These are phyloP conservation scores for Fusarium nygamai DNA, from an alignment of 2,329 filamentous ascomycete genomes.

Conservation along the genomic window DNA sequence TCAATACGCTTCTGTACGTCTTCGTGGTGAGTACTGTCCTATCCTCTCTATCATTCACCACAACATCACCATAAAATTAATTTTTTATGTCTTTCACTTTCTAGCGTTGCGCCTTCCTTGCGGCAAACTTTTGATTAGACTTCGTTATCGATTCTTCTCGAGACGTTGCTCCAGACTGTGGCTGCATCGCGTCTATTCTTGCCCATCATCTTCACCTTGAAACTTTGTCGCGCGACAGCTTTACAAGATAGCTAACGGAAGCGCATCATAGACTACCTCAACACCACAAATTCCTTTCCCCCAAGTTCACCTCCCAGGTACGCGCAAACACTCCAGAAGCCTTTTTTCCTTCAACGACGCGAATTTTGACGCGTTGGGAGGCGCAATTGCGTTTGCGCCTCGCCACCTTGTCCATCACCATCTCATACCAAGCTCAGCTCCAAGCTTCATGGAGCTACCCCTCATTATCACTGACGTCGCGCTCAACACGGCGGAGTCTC, in stretches of 20 bases:
- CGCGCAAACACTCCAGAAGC: slow-evolving; percentile 11
- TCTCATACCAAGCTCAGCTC: slow-evolving; percentile 21
- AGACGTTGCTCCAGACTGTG: slow-evolving; percentile 35
- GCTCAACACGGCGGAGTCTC: background rate
- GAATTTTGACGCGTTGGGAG: slow-evolving; percentile 28
- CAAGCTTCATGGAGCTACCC: slow-evolving; percentile 39
- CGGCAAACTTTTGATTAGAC: slow-evolving; percentile 25
- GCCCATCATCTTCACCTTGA: slow-evolving; percentile 29
- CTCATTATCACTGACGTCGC: slow-evolving; percentile 27
- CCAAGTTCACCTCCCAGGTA: slow-evolving; percentile 38
- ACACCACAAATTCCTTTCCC: slow-evolving; percentile 19
- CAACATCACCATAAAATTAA: slow-evolving; percentile 45
- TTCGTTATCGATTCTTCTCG: slow-evolving; percentile 31
- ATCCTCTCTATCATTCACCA: slow-evolving; percentile 21
- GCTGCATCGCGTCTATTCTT: slow-evolving; percentile 23
- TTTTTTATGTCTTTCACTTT: slow-evolving; percentile 49
- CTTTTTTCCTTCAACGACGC: slow-evolving; percentile 25
- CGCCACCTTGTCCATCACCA: slow-evolving; percentile 20
- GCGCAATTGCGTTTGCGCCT: slow-evolving; percentile 47
- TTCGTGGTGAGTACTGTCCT: slow-evolving; percentile 62
- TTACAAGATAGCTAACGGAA: slow-evolving; percentile 40
- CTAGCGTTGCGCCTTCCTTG: slow-evolving; percentile 23
- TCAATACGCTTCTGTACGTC: slow-evolving; percentile 52
- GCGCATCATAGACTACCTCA: slow-evolving; percentile 45
- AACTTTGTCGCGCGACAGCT: slow-evolving; percentile 25